Percentiles rank a stretch among this genome's conserved stretches.
These are phyloP conservation scores for Chrysanthemum makinoi DNA, from an alignment of 129 eudicot species.

Conservation along the genomic window DNA sequence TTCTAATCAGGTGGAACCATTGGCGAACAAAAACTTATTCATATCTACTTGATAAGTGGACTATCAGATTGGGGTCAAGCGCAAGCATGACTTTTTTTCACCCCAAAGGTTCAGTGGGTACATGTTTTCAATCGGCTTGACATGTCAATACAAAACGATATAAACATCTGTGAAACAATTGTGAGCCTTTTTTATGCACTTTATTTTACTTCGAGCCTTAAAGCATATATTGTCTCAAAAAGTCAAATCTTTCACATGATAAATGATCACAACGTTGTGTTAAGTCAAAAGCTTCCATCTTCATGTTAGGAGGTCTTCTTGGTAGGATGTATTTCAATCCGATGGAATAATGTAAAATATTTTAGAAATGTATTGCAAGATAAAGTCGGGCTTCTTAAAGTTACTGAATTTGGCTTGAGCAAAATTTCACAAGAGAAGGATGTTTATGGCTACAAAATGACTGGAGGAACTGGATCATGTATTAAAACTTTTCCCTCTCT, in stretches of 20 bases:
- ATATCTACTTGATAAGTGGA: constrained; percentile 24
- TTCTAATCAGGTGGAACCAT: too few species aligned
- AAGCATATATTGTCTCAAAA: not conserved
- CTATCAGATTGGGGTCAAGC: constrained; percentile 60
- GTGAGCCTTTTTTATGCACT: constrained; percentile 39
- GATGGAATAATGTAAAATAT: constrained; percentile 38
- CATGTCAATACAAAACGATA: constrained; percentile 34
- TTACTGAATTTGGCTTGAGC: constrained; percentile 72
- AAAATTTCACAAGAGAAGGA: constrained; percentile 69
- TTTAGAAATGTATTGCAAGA: constrained; percentile 68
- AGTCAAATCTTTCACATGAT: not conserved
- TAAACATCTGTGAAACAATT: constrained; percentile 37
- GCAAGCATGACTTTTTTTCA: constrained; percentile 53
- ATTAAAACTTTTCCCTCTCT: constrained; percentile 9
- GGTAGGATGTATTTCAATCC: constrained; percentile 46
- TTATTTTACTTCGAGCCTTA: not conserved
- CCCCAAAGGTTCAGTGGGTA: constrained; percentile 58
- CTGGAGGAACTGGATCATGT: constrained; percentile 81
- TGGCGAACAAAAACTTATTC: too few species aligned
- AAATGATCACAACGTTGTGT: not conserved
- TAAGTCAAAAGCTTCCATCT: too few species aligned
- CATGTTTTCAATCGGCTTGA: constrained; percentile 50
- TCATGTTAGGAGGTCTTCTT: constrained; percentile 60
- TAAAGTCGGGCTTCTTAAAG: constrained; percentile 77
- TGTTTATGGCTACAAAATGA: constrained; percentile 58